A percentile compares a stretch with the other conserved stretches of the same genome.
Conservation (phyloP, 352 stramenopile species). For the Plasmopara halstedii region DNA sequence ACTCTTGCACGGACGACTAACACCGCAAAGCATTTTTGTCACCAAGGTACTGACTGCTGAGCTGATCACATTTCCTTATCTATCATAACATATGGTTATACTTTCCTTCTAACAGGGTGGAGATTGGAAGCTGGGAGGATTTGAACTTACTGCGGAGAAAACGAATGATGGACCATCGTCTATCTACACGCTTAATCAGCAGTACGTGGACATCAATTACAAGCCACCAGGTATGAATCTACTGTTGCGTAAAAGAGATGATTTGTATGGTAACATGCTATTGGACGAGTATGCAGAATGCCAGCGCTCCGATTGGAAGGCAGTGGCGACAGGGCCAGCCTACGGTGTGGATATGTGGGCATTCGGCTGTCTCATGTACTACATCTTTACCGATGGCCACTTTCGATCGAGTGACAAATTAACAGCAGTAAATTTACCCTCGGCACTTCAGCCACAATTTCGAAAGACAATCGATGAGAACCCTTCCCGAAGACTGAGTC, state of each 20-base stretch:
- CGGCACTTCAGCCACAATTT: constrained; percentile 55
- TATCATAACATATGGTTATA: neutral
- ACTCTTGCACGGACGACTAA: constrained; percentile 87
- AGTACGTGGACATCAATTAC: constrained; percentile 79
- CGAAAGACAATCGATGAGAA: constrained; percentile 80
- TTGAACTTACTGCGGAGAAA: constrained; percentile 86
- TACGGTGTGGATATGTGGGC: constrained; percentile 68
- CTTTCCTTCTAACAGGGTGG: constrained; percentile 42
- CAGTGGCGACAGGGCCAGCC: constrained; percentile 37
- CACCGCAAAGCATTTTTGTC: constrained; percentile 89
- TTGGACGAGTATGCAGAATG: constrained; percentile 37
- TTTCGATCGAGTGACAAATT: constrained; percentile 48
- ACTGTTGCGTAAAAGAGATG: constrained; percentile 2
- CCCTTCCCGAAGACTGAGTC: constrained; percentile 50
- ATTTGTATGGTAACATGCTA: neutral
- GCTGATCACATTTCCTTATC: neutral
- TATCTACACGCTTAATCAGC: constrained; percentile 71
- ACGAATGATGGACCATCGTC: constrained; percentile 73
- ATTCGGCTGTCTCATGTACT: constrained; percentile 73
- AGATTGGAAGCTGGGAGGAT: constrained; percentile 94
- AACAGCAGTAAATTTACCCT: constrained; percentile 55
- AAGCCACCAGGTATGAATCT: constrained; percentile 59
- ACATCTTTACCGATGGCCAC: constrained; percentile 69
- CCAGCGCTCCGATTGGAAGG: constrained; percentile 71
- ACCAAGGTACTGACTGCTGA: constrained; percentile 52